Percentiles rank a stretch among this genome's conserved stretches.
Evolutionary conservation across 495 filamentous ascomycete genomes (phyloP).

Genomic region (Penicillium herquei): DNA sequence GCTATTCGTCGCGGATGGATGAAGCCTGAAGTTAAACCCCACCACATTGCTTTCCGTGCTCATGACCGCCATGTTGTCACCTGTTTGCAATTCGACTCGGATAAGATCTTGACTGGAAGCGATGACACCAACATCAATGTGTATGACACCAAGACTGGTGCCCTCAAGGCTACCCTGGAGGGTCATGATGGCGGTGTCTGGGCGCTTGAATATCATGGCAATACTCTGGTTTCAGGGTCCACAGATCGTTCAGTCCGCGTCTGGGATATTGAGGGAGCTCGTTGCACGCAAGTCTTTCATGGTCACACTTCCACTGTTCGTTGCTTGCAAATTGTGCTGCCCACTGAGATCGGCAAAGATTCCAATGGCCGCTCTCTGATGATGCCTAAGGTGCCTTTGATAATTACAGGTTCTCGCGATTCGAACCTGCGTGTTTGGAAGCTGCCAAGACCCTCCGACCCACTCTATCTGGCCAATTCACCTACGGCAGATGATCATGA

Average conservation of each 20-base stretch:
- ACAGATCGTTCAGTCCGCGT: constrained; percentile 95
- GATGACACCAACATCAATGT: constrained; percentile 98
- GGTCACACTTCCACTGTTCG: constrained; percentile 97
- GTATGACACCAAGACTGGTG: constrained; percentile 95
- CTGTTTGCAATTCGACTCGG: constrained; percentile 93
- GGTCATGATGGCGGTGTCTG: constrained; percentile 98
- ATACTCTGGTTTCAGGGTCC: constrained; percentile 91
- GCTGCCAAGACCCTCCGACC: constrained; percentile 77
- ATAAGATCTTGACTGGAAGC: constrained; percentile 96
- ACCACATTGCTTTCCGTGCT: constrained; percentile 91
- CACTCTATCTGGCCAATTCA: constrained; percentile 70
- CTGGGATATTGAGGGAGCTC: constrained; percentile 92
- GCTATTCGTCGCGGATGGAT: constrained; percentile 92
- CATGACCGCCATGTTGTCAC: constrained; percentile 97
- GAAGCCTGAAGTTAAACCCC: constrained; percentile 76
- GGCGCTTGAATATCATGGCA: constrained; percentile 95
- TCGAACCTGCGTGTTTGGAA: constrained; percentile 95
- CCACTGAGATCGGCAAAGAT: constrained; percentile 69
- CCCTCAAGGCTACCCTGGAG: constrained; percentile 73
- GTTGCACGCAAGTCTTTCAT: constrained; percentile 92
- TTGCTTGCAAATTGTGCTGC: constrained; percentile 92
- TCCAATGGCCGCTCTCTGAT: constrained; percentile 74
- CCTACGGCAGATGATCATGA: constrained; percentile 76
- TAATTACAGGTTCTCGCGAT: constrained; percentile 96
- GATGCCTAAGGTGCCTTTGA: constrained; percentile 88